A percentile compares a stretch with the other conserved stretches of the same genome.
Evolutionary conservation across 441 rosid species (phyloP).

Genomic region (Populus hybrid): DNA sequence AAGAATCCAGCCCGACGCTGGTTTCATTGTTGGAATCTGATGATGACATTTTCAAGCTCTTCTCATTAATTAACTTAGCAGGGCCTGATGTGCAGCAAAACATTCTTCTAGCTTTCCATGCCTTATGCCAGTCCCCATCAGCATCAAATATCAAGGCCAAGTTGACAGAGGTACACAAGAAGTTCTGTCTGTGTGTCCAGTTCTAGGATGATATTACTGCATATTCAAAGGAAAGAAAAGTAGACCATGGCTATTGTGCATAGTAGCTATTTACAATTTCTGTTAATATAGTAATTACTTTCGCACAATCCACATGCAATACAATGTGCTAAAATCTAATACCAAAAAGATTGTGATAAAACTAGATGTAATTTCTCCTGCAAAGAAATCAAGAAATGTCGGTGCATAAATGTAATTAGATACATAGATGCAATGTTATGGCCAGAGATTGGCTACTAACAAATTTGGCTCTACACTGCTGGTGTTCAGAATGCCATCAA

Average conservation of each 20-base stretch:
- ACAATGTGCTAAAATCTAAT: background rate
- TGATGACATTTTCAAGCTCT: constrained; percentile 43
- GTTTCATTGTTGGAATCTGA: constrained; percentile 48
- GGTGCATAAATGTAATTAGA: background rate
- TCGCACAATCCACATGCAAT: background rate
- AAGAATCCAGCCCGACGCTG: constrained; percentile 32
- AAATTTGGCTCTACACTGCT: background rate
- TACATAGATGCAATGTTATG: background rate
- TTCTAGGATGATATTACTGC: background rate
- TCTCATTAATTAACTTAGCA: constrained; percentile 42
- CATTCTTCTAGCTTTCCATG: constrained; percentile 49
- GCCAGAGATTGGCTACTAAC: constrained; percentile 6
- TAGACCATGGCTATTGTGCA: background rate
- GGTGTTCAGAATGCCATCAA: constrained; percentile 9
- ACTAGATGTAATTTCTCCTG: background rate
- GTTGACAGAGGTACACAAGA: constrained; percentile 44
- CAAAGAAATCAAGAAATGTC: background rate
- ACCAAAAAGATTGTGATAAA: background rate
- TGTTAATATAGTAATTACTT: background rate
- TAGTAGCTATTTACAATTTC: background rate
- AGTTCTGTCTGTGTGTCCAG: constrained; percentile 2
- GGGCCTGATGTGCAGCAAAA: constrained; percentile 48
- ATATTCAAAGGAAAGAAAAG: constrained; percentile 2
- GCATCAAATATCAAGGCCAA: constrained; percentile 39
- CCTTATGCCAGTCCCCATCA: constrained; percentile 54